phyloP scores from a whole-genome alignment of 306 rosid genomes.

The Gynostemma pentaphyllum region DNA sequence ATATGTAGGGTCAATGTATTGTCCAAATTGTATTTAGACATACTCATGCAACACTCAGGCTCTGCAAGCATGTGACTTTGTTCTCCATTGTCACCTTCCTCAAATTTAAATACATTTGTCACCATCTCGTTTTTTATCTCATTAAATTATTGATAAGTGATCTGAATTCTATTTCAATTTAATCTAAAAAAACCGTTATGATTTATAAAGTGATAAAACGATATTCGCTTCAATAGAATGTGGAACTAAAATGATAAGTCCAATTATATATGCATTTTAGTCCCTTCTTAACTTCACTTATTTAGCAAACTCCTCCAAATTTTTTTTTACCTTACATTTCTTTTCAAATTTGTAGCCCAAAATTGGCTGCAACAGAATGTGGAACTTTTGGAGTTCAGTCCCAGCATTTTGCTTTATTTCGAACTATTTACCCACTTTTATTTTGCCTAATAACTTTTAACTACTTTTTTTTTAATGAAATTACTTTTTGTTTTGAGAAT shows the following conservation, averaged over 20 bases:
- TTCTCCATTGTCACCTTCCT: not conserved
- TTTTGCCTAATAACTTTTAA: no score
- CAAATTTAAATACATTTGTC: not conserved
- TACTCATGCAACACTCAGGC: not conserved
- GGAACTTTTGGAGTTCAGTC: not conserved
- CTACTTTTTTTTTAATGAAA: no score
- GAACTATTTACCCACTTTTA: no score
- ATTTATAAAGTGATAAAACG: no score
- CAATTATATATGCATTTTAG: not conserved
- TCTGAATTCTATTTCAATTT: no score
- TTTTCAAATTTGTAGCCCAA: not conserved
- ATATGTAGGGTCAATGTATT: not conserved
- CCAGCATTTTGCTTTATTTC: not conserved
- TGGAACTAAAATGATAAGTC: no score
- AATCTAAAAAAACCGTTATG: no score
- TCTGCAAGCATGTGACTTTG: conserved; percentile 3
- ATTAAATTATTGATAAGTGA: no score
- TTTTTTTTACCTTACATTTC: no score
- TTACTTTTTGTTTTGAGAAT: no score
- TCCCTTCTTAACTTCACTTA: not conserved
- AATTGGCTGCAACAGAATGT: not conserved
- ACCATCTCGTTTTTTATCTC: no score
- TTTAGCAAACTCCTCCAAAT: not conserved
- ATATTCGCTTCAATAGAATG: no score
- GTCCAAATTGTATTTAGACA: not conserved